Conservation (phyloP, 176 grass and related monocot genomes). For the Aegilops sharonensis region DNA sequence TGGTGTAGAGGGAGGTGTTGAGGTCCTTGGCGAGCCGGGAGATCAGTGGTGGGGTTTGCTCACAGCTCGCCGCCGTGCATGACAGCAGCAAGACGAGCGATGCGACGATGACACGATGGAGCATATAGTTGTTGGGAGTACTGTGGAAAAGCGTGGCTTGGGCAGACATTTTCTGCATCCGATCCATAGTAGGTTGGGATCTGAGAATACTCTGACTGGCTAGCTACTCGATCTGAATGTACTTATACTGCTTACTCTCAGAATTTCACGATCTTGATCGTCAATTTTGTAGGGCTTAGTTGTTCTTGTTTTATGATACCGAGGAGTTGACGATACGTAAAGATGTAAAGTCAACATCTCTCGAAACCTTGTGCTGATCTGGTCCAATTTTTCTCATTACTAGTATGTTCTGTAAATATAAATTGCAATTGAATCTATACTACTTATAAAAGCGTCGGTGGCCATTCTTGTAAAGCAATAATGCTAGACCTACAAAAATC, state of each 20-base stretch:
- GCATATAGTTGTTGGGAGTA: neutral
- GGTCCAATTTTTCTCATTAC: too few relatives aligned
- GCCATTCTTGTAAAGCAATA: too few relatives aligned
- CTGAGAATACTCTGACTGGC: neutral
- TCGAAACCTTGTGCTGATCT: neutral
- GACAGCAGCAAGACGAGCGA: neutral
- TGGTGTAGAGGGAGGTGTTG: constrained; percentile 15
- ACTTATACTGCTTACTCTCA: neutral
- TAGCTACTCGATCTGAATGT: neutral
- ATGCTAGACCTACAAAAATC: too few relatives aligned
- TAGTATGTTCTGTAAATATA: too few relatives aligned
- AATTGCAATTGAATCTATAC: too few relatives aligned
- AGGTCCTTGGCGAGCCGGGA: constrained; percentile 13
- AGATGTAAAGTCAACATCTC: too few relatives aligned
- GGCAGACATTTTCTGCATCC: neutral
- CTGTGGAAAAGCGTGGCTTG: neutral
- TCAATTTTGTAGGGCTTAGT: neutral
- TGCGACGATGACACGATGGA: neutral
- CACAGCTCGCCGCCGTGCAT: neutral
- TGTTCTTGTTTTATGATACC: neutral
- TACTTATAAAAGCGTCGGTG: too few relatives aligned
- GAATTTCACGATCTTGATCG: neutral
- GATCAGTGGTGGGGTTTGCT: neutral
- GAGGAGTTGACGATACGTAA: constrained; percentile 5
- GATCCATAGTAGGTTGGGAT: neutral